These are phyloP conservation scores for Leccinum pellstonianum DNA, from an alignment of 768 basidiomycete genomes.

Conservation along the genomic window DNA sequence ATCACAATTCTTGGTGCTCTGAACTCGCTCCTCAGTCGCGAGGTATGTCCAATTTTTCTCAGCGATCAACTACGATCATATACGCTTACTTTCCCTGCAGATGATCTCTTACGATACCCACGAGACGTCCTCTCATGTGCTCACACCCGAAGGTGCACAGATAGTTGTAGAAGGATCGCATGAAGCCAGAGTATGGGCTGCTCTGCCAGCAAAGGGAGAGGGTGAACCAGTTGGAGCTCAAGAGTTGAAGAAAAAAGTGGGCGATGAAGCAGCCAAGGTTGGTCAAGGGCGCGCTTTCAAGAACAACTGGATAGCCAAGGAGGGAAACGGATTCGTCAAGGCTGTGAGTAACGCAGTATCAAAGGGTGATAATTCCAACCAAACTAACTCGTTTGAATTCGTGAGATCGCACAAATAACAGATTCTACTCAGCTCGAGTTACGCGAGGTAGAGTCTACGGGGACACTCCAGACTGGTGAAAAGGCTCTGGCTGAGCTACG, in stretches of 20 bases:
- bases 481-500: constrained; percentile 82
- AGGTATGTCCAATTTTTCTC: constrained; percentile 48
- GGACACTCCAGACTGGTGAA: constrained; percentile 72
- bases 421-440: constrained; percentile 79
- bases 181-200: constrained; percentile 93
- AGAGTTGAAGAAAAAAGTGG: constrained; percentile 72
- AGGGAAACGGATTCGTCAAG: constrained; percentile 83
- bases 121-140: constrained; percentile 68
- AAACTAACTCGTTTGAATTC: constrained; percentile 3
- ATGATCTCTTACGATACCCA: constrained; percentile 83
- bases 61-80: constrained; percentile 3
- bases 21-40: constrained; percentile 85
- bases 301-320: constrained; percentile 94
- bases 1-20: constrained; percentile 83
- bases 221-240: constrained; percentile 63
- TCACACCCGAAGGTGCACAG: constrained; percentile 80
- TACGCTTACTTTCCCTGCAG: constrained; percentile 39
- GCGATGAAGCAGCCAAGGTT: constrained; percentile 86
- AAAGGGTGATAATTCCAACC: not conserved
- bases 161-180: constrained; percentile 85
- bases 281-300: constrained; percentile 97
- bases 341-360: constrained; percentile 51
- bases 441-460: constrained; percentile 68
- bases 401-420: constrained; percentile 60
- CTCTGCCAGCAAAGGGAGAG: constrained; percentile 68